Evolutionary conservation across 306 rosid species (phyloP).

Genomic region (Prunus armeniaca): DNA sequence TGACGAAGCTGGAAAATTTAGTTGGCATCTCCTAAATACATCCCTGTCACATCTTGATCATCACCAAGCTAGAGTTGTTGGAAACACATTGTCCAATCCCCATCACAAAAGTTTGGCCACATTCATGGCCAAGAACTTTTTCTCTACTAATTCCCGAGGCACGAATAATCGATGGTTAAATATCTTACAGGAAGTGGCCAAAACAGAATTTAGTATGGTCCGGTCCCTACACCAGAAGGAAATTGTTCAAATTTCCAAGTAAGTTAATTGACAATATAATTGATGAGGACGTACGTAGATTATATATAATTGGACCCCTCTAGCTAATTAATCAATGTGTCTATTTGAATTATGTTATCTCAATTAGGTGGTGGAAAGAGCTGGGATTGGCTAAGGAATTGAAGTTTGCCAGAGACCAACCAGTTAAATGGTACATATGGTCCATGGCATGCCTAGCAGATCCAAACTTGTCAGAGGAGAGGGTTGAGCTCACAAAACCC

Average conservation of each 20-base stretch:
- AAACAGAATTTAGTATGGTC: conserved; percentile 31
- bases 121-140: conserved; percentile 39
- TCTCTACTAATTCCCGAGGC: conserved; percentile 3
- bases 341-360: neutral
- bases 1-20: conserved; percentile 31
- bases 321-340: neutral
- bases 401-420: conserved; percentile 54
- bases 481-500: conserved; percentile 66
- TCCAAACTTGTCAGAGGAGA: conserved; percentile 47
- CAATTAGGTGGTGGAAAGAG: conserved; percentile 60
- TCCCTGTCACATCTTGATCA: neutral
- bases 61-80: conserved; percentile 16
- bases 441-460: conserved; percentile 50
- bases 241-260: conserved; percentile 42
- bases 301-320: no score
- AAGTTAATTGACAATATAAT: neutral
- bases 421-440: conserved; percentile 69
- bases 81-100: conserved; percentile 44
- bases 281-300: no score
- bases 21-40: conserved; percentile 7
- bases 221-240: conserved; percentile 40
- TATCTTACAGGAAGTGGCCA: conserved; percentile 42
- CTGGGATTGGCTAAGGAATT: conserved; percentile 52
- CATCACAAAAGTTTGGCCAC: conserved; percentile 51
- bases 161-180: conserved; percentile 35